Evolutionary conservation across 2,329 filamentous ascomycete species (phyloP).

Genomic region (Aspergillus transmontanensis): DNA sequence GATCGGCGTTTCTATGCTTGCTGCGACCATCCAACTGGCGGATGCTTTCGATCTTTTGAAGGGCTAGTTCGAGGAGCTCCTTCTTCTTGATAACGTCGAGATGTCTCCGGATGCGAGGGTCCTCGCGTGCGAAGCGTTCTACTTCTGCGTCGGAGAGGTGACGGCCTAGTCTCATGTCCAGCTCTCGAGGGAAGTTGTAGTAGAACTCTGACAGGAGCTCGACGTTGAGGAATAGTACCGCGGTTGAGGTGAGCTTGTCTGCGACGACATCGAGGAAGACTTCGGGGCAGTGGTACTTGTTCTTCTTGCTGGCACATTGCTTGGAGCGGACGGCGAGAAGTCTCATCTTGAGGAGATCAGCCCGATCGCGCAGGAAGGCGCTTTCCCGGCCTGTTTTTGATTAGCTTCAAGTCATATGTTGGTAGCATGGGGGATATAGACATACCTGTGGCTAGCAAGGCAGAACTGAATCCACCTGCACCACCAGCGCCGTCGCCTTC

Average conservation of each 20-base stretch:
- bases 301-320: conserved; percentile 78
- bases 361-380: conserved; percentile 88
- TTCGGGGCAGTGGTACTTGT: conserved; percentile 97
- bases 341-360: conserved; percentile 88
- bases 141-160: conserved; percentile 78
- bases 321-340: conserved; percentile 85
- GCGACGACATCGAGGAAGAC: conserved; percentile 97
- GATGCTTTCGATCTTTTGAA: conserved; percentile 94
- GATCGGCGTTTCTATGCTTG: conserved; percentile 53
- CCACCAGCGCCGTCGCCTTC: conserved; percentile 83
- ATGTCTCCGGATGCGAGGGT: conserved; percentile 84
- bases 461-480: conserved; percentile 89
- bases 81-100: conserved; percentile 91
- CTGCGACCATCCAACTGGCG: conserved; percentile 78
- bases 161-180: conserved; percentile 82
- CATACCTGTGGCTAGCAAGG: conserved; percentile 78
- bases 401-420: conserved; percentile 8
- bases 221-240: conserved; percentile 95
- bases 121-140: conserved; percentile 88
- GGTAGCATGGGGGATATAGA: conserved; percentile 11
- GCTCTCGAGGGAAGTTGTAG: conserved; percentile 92
- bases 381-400: conserved; percentile 74
- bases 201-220: conserved; percentile 97
- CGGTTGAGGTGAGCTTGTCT: conserved; percentile 90
- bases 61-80: conserved; percentile 85